Evolutionary conservation across 2,329 filamentous ascomycete species (phyloP), one percentile per base, ranked within the genome.

Genomic region (Calonectria fujianensis): DNA sequence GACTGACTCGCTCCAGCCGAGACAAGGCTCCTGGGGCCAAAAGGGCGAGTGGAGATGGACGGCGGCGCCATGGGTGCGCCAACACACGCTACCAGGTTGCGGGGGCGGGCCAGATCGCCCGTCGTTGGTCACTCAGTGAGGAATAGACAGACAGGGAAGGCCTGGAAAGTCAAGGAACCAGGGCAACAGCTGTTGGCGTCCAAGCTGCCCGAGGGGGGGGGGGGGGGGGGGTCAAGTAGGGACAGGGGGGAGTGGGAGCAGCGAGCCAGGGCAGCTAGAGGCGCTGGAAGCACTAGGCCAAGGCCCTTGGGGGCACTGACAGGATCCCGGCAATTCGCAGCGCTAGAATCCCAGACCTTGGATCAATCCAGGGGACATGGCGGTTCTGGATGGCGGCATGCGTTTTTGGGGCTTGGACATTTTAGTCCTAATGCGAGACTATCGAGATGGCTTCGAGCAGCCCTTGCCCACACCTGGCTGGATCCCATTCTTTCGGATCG

Each of bases 91-190:
- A 74, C 70, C 48, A 80, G 75, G 78, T 80, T 81, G 80, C 79
- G 79, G 79, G 79, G 79, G 79, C 75, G 79, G 79, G 76, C 79
- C 78, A 80, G 78, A 72, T 73, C 71, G 64, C 61, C 63, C 51
- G 64, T 74, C 65, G 73, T 69, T 75, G 70, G 68, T 63, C 35
- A 37, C 32, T 32, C 35, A 39, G 35, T 20, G 31, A 51, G 37
- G 63, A 64, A 27, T 32, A 64, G 54, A 37, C 52, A 54, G 65
- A 50, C 50, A 72, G 65, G 52, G 66, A 68, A 37, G 32, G n/a
- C 41, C 65, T 41, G 61, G 32, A 59, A 69, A 52, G 57, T 41
- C 37, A 69, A 66, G 52, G 39, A 50, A 31, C 57, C 57, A 39
- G 57, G 57, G 24, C 57, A 37, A 29, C 35, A 39, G n/a, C 29